These are phyloP conservation scores for Lolium multiflorum DNA, from an alignment of 176 grass and related monocot genomes.

Conservation along the genomic window DNA sequence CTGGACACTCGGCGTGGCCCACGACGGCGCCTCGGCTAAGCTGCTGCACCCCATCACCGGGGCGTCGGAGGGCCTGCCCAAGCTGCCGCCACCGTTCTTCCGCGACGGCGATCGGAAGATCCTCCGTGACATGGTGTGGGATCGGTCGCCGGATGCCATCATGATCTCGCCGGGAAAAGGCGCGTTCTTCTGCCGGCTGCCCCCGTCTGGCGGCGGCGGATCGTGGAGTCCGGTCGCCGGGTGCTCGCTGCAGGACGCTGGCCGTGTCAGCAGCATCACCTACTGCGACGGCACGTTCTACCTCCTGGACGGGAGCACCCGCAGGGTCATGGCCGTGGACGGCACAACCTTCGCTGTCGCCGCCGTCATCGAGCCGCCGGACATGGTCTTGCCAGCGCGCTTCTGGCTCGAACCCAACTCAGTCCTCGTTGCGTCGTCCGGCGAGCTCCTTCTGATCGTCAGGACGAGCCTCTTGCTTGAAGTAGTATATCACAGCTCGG, in stretches of 20 bases:
- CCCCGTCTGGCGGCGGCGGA: not conserved
- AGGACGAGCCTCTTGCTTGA: not conserved
- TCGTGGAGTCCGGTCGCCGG: slow-evolving; percentile 9
- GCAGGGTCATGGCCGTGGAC: slow-evolving; percentile 24
- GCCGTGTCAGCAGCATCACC: slow-evolving; percentile 9
- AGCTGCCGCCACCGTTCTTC: not conserved
- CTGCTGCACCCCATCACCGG: slow-evolving; percentile 2
- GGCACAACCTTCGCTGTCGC: not conserved
- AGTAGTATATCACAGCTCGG: not conserved
- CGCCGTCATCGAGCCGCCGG: not conserved
- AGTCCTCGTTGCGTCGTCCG: not conserved
- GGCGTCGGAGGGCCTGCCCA: not conserved
- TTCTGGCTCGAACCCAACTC: not conserved
- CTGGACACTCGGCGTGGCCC: slow-evolving; percentile 32
- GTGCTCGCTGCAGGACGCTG: not conserved
- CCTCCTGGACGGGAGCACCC: slow-evolving; percentile 7
- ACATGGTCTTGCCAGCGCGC: not conserved
- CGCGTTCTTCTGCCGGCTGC: slow-evolving; percentile 1
- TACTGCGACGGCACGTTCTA: slow-evolving; percentile 32
- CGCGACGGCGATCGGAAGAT: not conserved
- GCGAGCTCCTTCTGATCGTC: slow-evolving; percentile 30
- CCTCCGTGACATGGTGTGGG: slow-evolving; percentile 22
- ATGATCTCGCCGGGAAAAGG: slow-evolving; percentile 19
- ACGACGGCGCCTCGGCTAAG: not conserved
- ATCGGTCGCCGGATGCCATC: slow-evolving; percentile 28